A percentile compares a stretch with the other conserved stretches of the same genome.
These are phyloP conservation scores for Pogostemon cablin DNA, from an alignment of 257 asterid species.

Conservation along the genomic window DNA sequence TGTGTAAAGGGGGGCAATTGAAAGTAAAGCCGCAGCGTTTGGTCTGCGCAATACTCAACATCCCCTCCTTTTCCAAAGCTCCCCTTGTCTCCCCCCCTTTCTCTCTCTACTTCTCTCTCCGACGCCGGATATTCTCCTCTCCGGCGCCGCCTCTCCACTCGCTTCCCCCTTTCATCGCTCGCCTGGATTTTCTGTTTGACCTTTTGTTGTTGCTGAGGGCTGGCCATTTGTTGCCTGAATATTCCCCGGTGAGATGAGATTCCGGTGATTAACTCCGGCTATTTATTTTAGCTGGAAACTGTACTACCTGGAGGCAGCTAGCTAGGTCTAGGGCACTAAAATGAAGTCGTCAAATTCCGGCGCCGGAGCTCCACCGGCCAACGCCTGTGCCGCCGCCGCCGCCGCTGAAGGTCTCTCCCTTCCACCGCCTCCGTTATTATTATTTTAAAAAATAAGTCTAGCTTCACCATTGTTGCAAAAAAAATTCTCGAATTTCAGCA, in stretches of 20 bases:
- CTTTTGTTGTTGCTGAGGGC: slow-evolving; percentile 1
- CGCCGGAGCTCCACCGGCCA: slow-evolving; percentile 56
- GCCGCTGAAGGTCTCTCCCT: slow-evolving; percentile 60
- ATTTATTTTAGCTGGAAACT: slow-evolving; percentile 30
- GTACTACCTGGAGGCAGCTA: slow-evolving; percentile 13
- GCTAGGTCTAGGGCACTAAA: not conserved
- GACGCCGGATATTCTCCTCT: slow-evolving; percentile 28
- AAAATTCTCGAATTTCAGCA: not conserved
- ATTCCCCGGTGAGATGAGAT: slow-evolving; percentile 46
- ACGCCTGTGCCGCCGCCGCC: slow-evolving; percentile 44
- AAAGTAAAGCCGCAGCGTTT: slow-evolving; percentile 68
- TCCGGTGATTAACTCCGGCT: slow-evolving; percentile 40
- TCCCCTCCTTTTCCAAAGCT: slow-evolving; percentile 78
- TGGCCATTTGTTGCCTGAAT: slow-evolving; percentile 12
- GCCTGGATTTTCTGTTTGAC: slow-evolving; percentile 21
- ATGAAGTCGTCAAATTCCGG: slow-evolving; percentile 66
- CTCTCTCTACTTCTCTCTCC: slow-evolving; percentile 42
- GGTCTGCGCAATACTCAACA: slow-evolving; percentile 89
- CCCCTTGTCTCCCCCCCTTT: slow-evolving; percentile 57
- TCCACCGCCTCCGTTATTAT: not conserved
- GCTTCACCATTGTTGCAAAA: slow-evolving; percentile 8
- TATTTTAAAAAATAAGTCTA: not conserved
- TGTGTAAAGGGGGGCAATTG: slow-evolving; percentile 73
- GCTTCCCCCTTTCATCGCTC: slow-evolving; percentile 17
- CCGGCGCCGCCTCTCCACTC: slow-evolving; percentile 12